Percentiles rank a stretch among this genome's conserved stretches.
Evolutionary conservation across 495 filamentous ascomycete genomes (phyloP).

Genomic region (Lophium mytilinum): DNA sequence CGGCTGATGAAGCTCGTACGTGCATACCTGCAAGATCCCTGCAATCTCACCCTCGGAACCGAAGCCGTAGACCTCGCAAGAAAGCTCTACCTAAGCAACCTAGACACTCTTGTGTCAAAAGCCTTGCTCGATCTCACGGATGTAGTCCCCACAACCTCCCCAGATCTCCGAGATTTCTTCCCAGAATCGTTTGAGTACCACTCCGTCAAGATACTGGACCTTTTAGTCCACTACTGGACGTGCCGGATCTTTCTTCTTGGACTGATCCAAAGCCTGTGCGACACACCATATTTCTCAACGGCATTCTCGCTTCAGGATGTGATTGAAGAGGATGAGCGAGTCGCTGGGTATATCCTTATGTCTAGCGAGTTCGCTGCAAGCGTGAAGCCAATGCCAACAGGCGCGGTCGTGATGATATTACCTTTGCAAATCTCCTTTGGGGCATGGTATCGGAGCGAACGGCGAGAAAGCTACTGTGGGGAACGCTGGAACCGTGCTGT

Average conservation of each 20-base stretch:
- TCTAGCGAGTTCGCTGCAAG: not conserved
- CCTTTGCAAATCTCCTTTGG: constrained; percentile 1
- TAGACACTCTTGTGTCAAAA: not conserved
- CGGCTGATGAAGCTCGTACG: not conserved
- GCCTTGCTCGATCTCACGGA: not conserved
- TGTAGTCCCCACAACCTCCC: not conserved
- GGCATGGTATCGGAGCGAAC: not conserved
- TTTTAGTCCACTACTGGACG: not conserved
- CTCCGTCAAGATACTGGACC: not conserved
- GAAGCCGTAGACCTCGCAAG: not conserved
- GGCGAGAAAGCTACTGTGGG: not conserved
- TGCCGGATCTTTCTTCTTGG: not conserved
- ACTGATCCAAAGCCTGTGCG: not conserved
- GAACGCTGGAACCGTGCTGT: not conserved
- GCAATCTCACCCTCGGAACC: not conserved
- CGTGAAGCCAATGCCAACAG: not conserved
- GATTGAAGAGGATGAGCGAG: not conserved
- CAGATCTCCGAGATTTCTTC: not conserved
- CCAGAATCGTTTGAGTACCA: not conserved
- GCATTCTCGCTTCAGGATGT: not conserved
- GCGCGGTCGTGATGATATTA: not conserved
- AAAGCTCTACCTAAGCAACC: not conserved
- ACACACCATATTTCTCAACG: not conserved
- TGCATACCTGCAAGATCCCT: not conserved
- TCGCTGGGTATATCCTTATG: not conserved